These are phyloP conservation scores for Suhomyces maxii DNA, from an alignment of 1,139 yeast species.

Conservation along the genomic window DNA sequence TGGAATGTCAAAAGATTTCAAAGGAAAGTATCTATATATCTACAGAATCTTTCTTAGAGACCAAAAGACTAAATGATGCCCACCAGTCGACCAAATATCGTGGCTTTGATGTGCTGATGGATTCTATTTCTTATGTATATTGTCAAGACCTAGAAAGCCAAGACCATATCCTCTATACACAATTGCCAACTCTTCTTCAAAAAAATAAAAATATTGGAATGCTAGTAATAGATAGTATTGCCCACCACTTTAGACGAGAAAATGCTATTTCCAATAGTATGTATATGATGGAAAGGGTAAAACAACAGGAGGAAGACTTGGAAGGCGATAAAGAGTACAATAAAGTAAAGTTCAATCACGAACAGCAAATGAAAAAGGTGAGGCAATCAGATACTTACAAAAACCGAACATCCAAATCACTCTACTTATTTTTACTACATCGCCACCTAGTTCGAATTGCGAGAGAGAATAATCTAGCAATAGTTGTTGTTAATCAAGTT, in stretches of 20 bases:
- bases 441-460: slow-evolving; percentile 55
- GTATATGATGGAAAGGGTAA: slow-evolving; percentile 25
- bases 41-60: slow-evolving; percentile 74
- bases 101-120: slow-evolving; percentile 33
- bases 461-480: slow-evolving; percentile 49
- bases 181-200: slow-evolving; percentile 59
- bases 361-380: slow-evolving; percentile 28
- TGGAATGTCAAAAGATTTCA: slow-evolving; percentile 49
- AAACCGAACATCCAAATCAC: slow-evolving; percentile 34
- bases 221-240: slow-evolving; percentile 72
- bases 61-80: slow-evolving; percentile 51
- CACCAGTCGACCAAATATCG: slow-evolving; percentile 17
- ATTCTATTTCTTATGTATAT: slow-evolving; percentile 58
- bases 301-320: slow-evolving; percentile 23
- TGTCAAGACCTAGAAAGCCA: slow-evolving; percentile 71
- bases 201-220: slow-evolving; percentile 47
- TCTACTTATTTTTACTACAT: slow-evolving; percentile 47
- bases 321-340: slow-evolving; percentile 18
- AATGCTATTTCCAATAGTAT: slow-evolving; percentile 37
- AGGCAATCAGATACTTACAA: slow-evolving; percentile 31
- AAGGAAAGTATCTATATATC: slow-evolving; percentile 61
- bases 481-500: slow-evolving; percentile 81
- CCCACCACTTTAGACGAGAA: slow-evolving; percentile 79
- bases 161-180: slow-evolving; percentile 71
- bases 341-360: slow-evolving; percentile 27